Evolutionary conservation across 345 rosid genomes (phyloP), one percentile per base, ranked within the genome.

Genomic region (Reutealis trisperma): DNA sequence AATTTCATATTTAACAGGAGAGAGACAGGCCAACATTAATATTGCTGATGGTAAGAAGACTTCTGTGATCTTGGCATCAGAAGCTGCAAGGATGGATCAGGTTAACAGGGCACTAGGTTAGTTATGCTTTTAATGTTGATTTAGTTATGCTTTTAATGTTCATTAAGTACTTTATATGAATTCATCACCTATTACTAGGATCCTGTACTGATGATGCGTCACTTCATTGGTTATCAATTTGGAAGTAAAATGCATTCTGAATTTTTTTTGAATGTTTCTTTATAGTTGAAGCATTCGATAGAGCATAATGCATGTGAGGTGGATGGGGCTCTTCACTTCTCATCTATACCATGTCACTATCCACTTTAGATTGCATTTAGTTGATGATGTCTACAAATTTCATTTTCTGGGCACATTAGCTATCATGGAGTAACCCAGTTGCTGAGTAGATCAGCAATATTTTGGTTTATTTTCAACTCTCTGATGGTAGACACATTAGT

Each of bases 31-130:
- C 7, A 80, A 90, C 85, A 92, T 91, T 75, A 91, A 92, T 71
- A 90, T 88, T n/a, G 98, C 96, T 47, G 96, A 92, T 83, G 97
- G 98, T 72, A 86, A 73, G 84, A 94, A 92, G 80, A 90, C 49
- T 83, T 71, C 90, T 62, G 91, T 27, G 30, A 27, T 27, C 30
- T 27, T 27, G 30, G 30, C 30, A 27, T 27, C 30, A 27, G 30
- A 27, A 27, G 30, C 94, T 66, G 86, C 93, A 73, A 88, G 64
- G 80, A 87, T 87, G 88, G 91, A 90, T 84, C 96, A 92, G 72
- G 73, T 88, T 74, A 89, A 89, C 76, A 79, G 91, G 78, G 95
- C 93, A 66, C 86, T 80, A 54, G 97, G 92, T 90, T 73, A 34
- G 91, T 84, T 64, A 63, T 30, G 63, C 30, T 59, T 59, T 49